Evolutionary conservation across 2,329 filamentous ascomycete genomes (phyloP), one percentile per base, ranked within the genome.

Genomic region (Lecanicillium sp.): DNA sequence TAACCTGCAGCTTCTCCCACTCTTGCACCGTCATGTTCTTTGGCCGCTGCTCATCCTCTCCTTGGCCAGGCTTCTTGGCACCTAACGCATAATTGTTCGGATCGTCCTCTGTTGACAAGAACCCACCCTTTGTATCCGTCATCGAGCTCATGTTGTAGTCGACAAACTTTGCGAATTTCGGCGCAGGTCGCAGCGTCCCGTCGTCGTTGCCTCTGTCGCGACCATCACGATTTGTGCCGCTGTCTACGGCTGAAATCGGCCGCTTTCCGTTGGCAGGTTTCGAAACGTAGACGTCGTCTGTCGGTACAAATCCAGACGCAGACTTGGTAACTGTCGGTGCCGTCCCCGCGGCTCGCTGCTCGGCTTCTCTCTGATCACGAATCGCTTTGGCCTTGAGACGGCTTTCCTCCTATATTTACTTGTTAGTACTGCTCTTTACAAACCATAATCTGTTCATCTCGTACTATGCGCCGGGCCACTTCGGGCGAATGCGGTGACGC

Each of bases 81-180:
- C 65, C 70, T 50, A 80, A 76, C 8, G 82, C 85, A 48, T 82
- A 82, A 56, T 95, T 95, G 56, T 83, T 78, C 1, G 92, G 92
- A 59, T 98, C 92, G 55, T 98, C 92, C 45, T 90, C 85, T 1
- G 77, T 74, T n/a, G 83, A 85, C 47, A 98, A 63, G 60, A 98
- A 98, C 1, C 92, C 92, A 45, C 92, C 92, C 56, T 95, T 95
- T 1, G 90, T 96, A 59, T 98, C 92, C 6, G 83, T 94, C 88
- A 98, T 96, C 63, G 90, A 84, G 56, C 85, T 90, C 63, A 98
- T 92, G 60, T 98, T 92, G 64, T 95, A 96, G 56, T 98, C 92
- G 54, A 98, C 89, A 57, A 84, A 96, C 58, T 92, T 90, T 44
- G 85, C 79, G 50, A 96, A 95, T 54, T 94, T 95, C 53, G 80